These are phyloP conservation scores for Colletotrichum somersetense DNA, from an alignment of 2,329 filamentous ascomycete species.

Conservation along the genomic window DNA sequence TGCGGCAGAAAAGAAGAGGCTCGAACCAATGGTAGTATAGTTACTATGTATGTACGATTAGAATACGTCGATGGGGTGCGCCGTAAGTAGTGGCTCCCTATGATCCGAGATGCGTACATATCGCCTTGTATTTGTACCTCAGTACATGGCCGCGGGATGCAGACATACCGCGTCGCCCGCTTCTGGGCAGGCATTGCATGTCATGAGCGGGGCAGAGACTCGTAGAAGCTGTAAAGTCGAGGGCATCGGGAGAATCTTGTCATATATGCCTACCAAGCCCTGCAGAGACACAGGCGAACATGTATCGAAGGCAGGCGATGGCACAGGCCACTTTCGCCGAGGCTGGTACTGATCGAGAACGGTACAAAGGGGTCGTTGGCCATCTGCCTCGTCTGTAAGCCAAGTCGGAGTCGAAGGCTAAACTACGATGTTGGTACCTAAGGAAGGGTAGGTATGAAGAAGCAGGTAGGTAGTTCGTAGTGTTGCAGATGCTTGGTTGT, in stretches of 20 bases:
- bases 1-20: not conserved
- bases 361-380: not conserved
- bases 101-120: not conserved
- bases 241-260: constrained; percentile 18
- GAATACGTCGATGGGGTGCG: not conserved
- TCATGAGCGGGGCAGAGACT: constrained; percentile 5
- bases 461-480: not conserved
- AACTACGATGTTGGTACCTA: not conserved
- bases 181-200: constrained; percentile 21
- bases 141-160: constrained; percentile 24
- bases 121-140: not conserved
- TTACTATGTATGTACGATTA: not conserved
- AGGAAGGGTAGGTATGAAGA: not conserved
- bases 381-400: not conserved
- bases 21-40: not conserved
- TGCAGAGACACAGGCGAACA: constrained; percentile 14
- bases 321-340: constrained; percentile 5
- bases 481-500: not conserved
- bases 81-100: not conserved
- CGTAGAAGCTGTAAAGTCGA: constrained; percentile 9
- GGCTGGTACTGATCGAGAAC: constrained; percentile 4
- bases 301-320: not conserved
- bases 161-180: constrained; percentile 24
- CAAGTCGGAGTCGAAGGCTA: not conserved
- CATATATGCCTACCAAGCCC: constrained; percentile 13